A percentile compares a stretch with the other conserved stretches of the same genome.
phyloP scores from a whole-genome alignment of 441 rosid genomes.

The Pelargonium fulgidum region DNA sequence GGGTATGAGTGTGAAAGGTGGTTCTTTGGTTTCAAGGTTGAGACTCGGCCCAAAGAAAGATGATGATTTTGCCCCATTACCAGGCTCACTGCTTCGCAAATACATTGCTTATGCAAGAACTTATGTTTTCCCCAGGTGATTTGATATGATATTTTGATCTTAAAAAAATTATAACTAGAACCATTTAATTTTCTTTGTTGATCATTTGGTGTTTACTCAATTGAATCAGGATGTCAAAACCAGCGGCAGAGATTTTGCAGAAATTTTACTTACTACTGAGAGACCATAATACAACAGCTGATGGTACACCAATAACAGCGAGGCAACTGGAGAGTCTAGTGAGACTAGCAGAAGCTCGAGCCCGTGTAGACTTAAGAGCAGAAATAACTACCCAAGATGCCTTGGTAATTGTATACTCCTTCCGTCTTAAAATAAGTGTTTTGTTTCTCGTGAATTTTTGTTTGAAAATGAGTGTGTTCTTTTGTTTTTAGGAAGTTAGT shows the following conservation, averaged over 20 bases:
- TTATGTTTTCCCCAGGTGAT: conserved; percentile 74
- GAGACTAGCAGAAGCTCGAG: conserved; percentile 91
- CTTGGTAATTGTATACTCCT: conserved; percentile 29
- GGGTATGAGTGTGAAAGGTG: conserved; percentile 38
- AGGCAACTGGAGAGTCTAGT: conserved; percentile 95
- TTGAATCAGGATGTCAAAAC: conserved; percentile 68
- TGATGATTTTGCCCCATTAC: conserved; percentile 69
- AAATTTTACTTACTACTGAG: conserved; percentile 84
- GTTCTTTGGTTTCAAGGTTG: conserved; percentile 74
- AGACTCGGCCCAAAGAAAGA: conserved; percentile 65
- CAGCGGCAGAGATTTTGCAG: conserved; percentile 86
- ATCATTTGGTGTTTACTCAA: conserved; percentile 15
- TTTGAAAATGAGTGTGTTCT: no score
- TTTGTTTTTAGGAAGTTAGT: no score
- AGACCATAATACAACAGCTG: conserved; percentile 87
- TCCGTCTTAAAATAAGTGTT: no score
- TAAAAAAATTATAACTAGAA: background rate
- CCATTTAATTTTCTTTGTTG: background rate
- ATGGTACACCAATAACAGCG: conserved; percentile 92
- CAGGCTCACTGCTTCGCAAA: conserved; percentile 78
- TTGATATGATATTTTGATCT: conserved; percentile 16
- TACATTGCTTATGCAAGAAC: conserved; percentile 89
- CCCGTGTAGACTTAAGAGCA: conserved; percentile 88
- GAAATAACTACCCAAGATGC: conserved; percentile 92
- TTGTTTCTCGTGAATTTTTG: no score